Evolutionary conservation across 176 grass and related monocot genomes (phyloP).

Genomic region (Phoenix dactylifera): DNA sequence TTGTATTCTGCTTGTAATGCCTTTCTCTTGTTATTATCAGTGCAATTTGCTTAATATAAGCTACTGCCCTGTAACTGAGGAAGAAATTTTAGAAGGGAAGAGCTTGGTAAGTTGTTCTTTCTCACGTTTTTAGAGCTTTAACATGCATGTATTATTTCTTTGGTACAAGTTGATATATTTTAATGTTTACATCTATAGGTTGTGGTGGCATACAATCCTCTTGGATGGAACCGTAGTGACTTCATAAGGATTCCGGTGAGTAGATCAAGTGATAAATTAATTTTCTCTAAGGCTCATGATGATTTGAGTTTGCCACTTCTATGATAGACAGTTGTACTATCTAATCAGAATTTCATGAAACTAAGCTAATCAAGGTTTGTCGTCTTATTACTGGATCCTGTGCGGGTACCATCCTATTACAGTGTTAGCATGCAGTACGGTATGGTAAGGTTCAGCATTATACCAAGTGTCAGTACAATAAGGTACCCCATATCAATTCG

Average conservation of each 20-base stretch:
- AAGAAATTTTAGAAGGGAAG: constrained; percentile 42
- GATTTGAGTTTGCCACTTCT: too few relatives aligned
- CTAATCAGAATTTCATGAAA: too few relatives aligned
- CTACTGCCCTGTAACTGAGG: constrained; percentile 84
- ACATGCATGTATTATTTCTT: neutral
- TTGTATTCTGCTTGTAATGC: too few relatives aligned
- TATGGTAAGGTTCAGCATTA: too few relatives aligned
- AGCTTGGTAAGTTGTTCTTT: constrained; percentile 47
- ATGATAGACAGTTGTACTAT: too few relatives aligned
- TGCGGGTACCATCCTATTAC: too few relatives aligned
- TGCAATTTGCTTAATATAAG: constrained; percentile 93
- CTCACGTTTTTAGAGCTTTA: neutral
- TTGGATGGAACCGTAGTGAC: constrained; percentile 66
- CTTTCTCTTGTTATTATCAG: constrained; percentile 18
- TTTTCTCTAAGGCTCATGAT: too few relatives aligned
- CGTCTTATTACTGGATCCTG: too few relatives aligned
- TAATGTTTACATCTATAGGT: constrained; percentile 28
- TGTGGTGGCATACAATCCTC: constrained; percentile 64
- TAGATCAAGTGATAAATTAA: neutral
- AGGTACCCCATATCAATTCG: too few relatives aligned
- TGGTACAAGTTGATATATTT: neutral
- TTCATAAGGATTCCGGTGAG: constrained; percentile 71
- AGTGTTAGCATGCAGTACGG: too few relatives aligned
- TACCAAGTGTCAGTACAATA: too few relatives aligned
- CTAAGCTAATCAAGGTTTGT: too few relatives aligned